phyloP scores from a whole-genome alignment of 2,329 filamentous ascomycete species.

The Truncatella angustata region DNA sequence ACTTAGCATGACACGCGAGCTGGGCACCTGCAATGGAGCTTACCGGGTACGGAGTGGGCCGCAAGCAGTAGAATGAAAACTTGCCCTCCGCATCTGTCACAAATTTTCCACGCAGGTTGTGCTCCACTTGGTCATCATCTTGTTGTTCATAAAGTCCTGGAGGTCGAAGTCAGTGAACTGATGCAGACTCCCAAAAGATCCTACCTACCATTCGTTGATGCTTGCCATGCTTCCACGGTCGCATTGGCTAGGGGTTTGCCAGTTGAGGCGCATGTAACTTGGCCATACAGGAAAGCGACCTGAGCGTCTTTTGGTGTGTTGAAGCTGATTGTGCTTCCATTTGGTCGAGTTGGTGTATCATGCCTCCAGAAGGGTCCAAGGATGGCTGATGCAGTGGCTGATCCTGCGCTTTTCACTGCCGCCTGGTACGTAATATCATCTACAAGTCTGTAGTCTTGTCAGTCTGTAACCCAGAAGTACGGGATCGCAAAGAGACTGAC shows the following conservation, averaged over 20 bases:
- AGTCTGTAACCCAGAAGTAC: neutral
- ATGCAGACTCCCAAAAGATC: neutral
- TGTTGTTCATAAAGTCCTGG: slow-evolving; percentile 13
- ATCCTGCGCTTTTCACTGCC: slow-evolving; percentile 32
- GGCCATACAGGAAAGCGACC: slow-evolving; percentile 55
- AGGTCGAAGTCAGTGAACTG: neutral
- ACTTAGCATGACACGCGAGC: neutral
- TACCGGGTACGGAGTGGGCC: slow-evolving; percentile 6
- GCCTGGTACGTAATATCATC: slow-evolving; percentile 65
- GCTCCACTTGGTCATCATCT: slow-evolving; percentile 2
- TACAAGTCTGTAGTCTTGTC: slow-evolving; percentile 36
- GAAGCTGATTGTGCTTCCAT: slow-evolving; percentile 54
- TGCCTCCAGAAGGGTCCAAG: slow-evolving; percentile 64
- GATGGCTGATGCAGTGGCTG: slow-evolving; percentile 40
- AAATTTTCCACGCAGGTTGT: slow-evolving; percentile 8
- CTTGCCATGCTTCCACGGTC: slow-evolving; percentile 62
- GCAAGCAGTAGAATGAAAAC: slow-evolving; percentile 6
- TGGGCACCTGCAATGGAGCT: neutral
- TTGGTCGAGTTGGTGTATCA: slow-evolving; percentile 55
- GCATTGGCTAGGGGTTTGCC: slow-evolving; percentile 54
- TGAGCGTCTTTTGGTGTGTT: slow-evolving; percentile 35
- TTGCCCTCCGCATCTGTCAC: slow-evolving; percentile 2
- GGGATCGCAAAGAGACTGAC: slow-evolving; percentile 14
- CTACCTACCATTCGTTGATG: slow-evolving; percentile 47
- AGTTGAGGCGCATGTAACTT: slow-evolving; percentile 34